These are phyloP conservation scores for Helianthus tuberosus DNA, from an alignment of 129 eudicot genomes.

Conservation along the genomic window DNA sequence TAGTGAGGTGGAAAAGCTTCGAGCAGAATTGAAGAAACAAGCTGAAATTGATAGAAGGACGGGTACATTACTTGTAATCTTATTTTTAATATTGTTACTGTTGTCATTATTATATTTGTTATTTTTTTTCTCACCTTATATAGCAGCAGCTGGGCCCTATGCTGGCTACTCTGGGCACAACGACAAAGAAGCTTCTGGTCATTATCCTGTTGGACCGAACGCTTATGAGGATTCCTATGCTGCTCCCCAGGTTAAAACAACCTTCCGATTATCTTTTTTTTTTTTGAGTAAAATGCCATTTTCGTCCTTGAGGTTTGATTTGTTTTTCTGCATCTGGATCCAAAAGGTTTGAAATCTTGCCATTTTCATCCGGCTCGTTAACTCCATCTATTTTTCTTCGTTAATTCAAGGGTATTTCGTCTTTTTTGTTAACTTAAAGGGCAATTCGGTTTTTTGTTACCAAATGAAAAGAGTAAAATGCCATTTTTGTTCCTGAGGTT, in stretches of 20 bases:
- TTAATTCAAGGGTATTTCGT: too few species aligned
- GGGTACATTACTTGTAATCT: constrained; percentile 42
- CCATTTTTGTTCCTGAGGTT: too few species aligned
- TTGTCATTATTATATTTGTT: neutral
- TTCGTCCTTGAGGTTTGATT: too few species aligned
- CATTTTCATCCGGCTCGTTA: too few species aligned
- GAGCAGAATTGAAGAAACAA: constrained; percentile 68
- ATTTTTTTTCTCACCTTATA: neutral
- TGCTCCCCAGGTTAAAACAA: constrained; percentile 58
- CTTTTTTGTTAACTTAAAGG: too few species aligned
- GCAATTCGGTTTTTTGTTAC: too few species aligned
- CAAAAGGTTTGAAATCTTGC: too few species aligned
- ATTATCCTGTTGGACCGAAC: constrained; percentile 51
- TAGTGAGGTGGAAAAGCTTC: constrained; percentile 90
- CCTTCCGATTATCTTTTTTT: neutral
- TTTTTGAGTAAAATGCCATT: neutral
- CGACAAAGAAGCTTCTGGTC: constrained; percentile 53
- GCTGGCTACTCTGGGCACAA: constrained; percentile 60
- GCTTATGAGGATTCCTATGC: constrained; percentile 52
- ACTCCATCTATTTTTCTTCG: too few species aligned
- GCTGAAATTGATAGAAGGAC: constrained; percentile 68
- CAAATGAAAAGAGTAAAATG: too few species aligned
- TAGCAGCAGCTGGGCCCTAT: constrained; percentile 54
- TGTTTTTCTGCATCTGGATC: too few species aligned
- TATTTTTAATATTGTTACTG: neutral